These are phyloP conservation scores for Paecilomyces sp. DNA, from an alignment of 2,329 filamentous ascomycete genomes.

Conservation along the genomic window DNA sequence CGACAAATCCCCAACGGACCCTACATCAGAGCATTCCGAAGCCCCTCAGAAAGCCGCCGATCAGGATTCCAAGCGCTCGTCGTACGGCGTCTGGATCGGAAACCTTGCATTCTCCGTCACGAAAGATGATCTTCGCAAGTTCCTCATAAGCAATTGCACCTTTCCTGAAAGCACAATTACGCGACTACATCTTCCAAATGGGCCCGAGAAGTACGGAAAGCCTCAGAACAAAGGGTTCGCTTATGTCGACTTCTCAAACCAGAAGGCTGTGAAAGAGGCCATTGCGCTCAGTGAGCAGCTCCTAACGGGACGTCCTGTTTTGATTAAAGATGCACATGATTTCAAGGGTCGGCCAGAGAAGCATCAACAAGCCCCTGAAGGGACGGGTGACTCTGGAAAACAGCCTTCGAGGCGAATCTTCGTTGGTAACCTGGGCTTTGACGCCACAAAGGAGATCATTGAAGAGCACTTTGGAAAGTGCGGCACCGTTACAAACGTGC, in stretches of 20 bases:
- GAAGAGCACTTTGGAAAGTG: conserved; percentile 77
- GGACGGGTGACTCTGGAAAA: conserved; percentile 40
- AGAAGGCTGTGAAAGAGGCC: conserved; percentile 64
- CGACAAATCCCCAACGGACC: neutral
- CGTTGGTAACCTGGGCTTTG: conserved; percentile 81
- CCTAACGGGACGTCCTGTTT: conserved; percentile 65
- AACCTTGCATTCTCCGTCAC: conserved; percentile 83
- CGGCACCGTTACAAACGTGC: conserved; percentile 72
- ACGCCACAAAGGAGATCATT: conserved; percentile 72
- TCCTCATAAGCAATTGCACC: conserved; percentile 65
- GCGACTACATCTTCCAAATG: conserved; percentile 69
- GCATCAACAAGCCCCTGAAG: conserved; percentile 35
- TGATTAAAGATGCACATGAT: conserved; percentile 88
- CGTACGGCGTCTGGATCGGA: conserved; percentile 89
- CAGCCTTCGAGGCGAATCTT: conserved; percentile 76
- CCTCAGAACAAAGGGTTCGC: conserved; percentile 86
- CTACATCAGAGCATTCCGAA: conserved; percentile 2
- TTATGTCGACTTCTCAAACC: conserved; percentile 80
- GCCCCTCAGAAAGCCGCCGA: conserved; percentile 12
- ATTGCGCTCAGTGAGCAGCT: conserved; percentile 80
- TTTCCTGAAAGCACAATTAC: conserved; percentile 69
- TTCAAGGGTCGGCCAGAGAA: conserved; percentile 85
- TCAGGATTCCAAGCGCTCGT: conserved; percentile 52
- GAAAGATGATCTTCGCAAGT: conserved; percentile 65
- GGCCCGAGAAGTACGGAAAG: conserved; percentile 45